Conservation (phyloP, 2,329 filamentous ascomycete genomes). For the Aureobasidium mangrovei region DNA sequence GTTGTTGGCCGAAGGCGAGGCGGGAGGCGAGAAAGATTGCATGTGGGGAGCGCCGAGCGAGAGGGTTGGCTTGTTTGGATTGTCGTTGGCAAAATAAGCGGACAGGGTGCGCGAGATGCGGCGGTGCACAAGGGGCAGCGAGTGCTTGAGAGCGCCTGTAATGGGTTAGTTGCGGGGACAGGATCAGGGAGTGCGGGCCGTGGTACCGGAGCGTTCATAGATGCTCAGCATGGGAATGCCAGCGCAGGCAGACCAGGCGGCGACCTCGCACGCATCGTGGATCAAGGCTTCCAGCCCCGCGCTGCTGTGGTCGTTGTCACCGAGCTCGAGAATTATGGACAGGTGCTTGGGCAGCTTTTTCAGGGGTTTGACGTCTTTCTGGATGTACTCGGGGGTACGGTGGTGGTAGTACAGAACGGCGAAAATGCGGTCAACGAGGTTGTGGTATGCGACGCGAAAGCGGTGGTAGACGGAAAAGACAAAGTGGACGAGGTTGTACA, state of each 20-base stretch:
- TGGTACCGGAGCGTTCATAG: slow-evolving; percentile 81
- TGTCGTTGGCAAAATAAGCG: slow-evolving; percentile 69
- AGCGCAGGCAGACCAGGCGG: slow-evolving; percentile 85
- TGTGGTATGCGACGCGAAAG: slow-evolving; percentile 68
- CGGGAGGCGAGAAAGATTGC: slow-evolving; percentile 46
- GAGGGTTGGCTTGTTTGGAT: slow-evolving; percentile 56
- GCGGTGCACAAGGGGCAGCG: slow-evolving; percentile 75
- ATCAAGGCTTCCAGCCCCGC: slow-evolving; percentile 76
- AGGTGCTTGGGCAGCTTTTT: slow-evolving; percentile 72
- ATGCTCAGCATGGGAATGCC: slow-evolving; percentile 81
- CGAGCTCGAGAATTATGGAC: slow-evolving; percentile 72
- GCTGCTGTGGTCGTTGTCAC: slow-evolving; percentile 57
- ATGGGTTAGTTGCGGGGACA: slow-evolving; percentile 3
- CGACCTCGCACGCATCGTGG: slow-evolving; percentile 83
- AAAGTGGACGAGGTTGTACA: slow-evolving; percentile 65
- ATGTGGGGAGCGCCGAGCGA: slow-evolving; percentile 65
- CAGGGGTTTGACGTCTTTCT: slow-evolving; percentile 70
- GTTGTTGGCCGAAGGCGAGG: slow-evolving; percentile 31
- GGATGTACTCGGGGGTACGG: slow-evolving; percentile 84
- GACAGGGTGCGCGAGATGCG: slow-evolving; percentile 70
- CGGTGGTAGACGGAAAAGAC: slow-evolving; percentile 86
- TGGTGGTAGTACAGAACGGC: slow-evolving; percentile 92
- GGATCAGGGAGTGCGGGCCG: slow-evolving; percentile 5
- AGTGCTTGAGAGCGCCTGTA: slow-evolving; percentile 76
- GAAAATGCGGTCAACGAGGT: slow-evolving; percentile 65